A percentile compares a stretch with the other conserved stretches of the same genome.
Evolutionary conservation across 805 yeast genomes (phyloP).

Genomic region (Wickerhamomyces xylosicus): DNA sequence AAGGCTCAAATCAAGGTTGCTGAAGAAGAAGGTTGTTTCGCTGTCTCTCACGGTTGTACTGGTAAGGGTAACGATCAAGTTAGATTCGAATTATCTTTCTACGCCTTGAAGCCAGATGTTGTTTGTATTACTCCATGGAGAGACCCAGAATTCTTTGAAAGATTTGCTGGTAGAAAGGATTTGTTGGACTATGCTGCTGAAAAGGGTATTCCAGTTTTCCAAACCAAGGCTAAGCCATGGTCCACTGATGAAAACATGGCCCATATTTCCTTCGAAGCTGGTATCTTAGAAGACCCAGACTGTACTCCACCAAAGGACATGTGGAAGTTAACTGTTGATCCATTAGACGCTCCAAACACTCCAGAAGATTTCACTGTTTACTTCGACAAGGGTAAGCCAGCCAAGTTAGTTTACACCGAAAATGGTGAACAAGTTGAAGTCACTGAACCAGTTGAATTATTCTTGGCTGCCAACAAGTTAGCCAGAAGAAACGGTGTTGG

Average conservation of each 20-base stretch:
- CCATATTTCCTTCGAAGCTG: conserved; percentile 98
- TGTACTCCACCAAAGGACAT: conserved; percentile 98
- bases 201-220: conserved; percentile 89
- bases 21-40: conserved; percentile 94
- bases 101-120: conserved; percentile 96
- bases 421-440: conserved; percentile 49
- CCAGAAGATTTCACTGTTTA: conserved; percentile 85
- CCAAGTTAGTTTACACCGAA: conserved; percentile 56
- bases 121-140: conserved; percentile 99
- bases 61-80: conserved; percentile 99
- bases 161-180: conserved; percentile 98
- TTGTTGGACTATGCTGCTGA: conserved; percentile 86
- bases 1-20: conserved; percentile 97
- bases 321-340: conserved; percentile 99
- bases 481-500: conserved; percentile 99
- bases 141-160: conserved; percentile 85
- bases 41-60: conserved; percentile 98
- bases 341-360: conserved; percentile 84
- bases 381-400: conserved; percentile 82
- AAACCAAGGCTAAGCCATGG: conserved; percentile 99
- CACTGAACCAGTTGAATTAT: conserved; percentile 85
- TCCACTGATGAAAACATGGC: conserved; percentile 99
- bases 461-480: conserved; percentile 84
- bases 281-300: conserved; percentile 97
- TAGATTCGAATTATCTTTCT: conserved; percentile 93